Conservation (phyloP, 2,329 filamentous ascomycete species). For the Xylariales sp. region DNA sequence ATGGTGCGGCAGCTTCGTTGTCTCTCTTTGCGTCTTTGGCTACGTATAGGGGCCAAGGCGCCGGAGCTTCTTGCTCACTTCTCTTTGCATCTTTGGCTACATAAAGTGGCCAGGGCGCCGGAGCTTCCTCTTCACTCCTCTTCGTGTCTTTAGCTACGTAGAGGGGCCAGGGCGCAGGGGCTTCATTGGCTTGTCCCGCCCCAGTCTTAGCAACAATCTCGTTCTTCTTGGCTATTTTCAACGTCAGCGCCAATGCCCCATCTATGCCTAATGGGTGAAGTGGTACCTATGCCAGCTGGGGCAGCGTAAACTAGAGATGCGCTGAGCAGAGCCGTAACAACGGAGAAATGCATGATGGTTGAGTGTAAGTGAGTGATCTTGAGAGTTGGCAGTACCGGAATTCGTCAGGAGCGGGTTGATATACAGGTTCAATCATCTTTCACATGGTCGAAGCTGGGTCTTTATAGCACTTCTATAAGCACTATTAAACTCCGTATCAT, state of each 20-base stretch:
- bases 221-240: slow-evolving; percentile 8
- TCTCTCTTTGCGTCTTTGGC: slow-evolving; percentile 10
- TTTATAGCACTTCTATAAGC: neutral
- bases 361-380: neutral
- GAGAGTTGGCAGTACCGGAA: neutral
- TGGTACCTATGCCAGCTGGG: slow-evolving; percentile 3
- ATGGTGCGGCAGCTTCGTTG: neutral
- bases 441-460: neutral
- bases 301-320: neutral
- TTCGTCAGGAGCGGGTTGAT: neutral
- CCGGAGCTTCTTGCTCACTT: neutral
- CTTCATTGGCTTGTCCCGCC: too few relatives aligned
- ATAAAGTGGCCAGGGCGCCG: slow-evolving; percentile 1
- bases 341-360: slow-evolving; percentile 1
- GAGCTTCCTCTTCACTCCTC: neutral
- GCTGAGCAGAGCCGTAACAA: neutral
- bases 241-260: neutral
- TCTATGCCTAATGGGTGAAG: neutral
- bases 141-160: slow-evolving; percentile 8
- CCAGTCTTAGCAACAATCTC: neutral
- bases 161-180: neutral
- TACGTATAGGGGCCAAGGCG: slow-evolving; percentile 2
- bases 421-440: neutral
- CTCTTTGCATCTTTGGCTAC: neutral
- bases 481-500: neutral